phyloP scores from a whole-genome alignment of 2,329 filamentous ascomycete genomes.

The Knoxdaviesia proteae region DNA sequence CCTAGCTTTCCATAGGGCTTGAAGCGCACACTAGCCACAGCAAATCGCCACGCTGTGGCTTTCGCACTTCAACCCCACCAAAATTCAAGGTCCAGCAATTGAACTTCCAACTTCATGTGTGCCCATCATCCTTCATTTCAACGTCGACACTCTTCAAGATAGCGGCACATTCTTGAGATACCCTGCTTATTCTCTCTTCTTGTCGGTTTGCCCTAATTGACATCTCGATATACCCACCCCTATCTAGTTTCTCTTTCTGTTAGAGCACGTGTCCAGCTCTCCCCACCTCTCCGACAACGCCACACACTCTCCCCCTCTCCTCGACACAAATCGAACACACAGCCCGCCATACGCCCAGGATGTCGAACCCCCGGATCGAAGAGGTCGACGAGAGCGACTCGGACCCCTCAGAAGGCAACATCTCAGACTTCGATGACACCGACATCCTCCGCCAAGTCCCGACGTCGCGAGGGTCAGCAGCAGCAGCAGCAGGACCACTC shows the following conservation, averaged over 20 bases:
- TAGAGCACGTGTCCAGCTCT: neutral
- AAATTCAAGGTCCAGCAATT: too few species aligned
- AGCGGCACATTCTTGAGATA: too few species aligned
- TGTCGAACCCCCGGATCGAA: slow-evolving; percentile 80
- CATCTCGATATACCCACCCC: neutral
- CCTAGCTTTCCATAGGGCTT: too few species aligned
- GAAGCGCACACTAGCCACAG: too few species aligned
- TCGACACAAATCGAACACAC: slow-evolving; percentile 1
- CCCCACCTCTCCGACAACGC: too few species aligned
- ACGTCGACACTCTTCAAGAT: too few species aligned
- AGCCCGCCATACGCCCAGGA: slow-evolving; percentile 14
- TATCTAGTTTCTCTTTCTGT: neutral
- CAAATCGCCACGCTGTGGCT: too few species aligned
- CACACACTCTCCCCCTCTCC: slow-evolving; percentile 2
- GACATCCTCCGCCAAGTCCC: slow-evolving; percentile 28
- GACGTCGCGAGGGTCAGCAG: neutral
- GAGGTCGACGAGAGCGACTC: slow-evolving; percentile 76
- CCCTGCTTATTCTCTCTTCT: neutral
- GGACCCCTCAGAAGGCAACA: slow-evolving; percentile 76
- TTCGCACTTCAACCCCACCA: too few species aligned
- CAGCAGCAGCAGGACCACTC: slow-evolving; percentile 6
- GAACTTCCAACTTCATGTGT: too few species aligned
- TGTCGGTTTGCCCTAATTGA: neutral
- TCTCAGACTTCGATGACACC: slow-evolving; percentile 38
- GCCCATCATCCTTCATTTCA: too few species aligned